Evolutionary conservation across 192 early-diverging fungal species (phyloP).

Genomic region (Entomortierella chlamydospora): DNA sequence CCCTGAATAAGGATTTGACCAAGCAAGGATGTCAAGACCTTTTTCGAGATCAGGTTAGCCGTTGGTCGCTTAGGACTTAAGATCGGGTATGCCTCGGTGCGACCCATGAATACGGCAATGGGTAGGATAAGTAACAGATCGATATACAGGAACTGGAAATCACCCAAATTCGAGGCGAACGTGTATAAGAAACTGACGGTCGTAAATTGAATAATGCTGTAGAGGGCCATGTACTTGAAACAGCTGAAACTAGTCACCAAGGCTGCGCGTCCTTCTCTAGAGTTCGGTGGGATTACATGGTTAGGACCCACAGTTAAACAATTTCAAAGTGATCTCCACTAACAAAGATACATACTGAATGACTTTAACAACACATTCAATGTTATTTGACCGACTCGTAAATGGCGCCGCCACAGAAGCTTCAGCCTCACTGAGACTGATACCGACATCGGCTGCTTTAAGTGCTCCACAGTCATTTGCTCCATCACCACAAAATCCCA

Average conservation of each 20-base stretch:
- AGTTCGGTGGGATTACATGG: not conserved
- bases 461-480: slow-evolving; percentile 99
- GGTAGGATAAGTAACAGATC: slow-evolving; percentile 93
- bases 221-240: slow-evolving; percentile 99
- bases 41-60: slow-evolving; percentile 88
- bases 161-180: slow-evolving; percentile 88
- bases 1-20: slow-evolving; percentile 90
- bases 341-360: slow-evolving; percentile 65
- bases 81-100: slow-evolving; percentile 80
- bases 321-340: not conserved
- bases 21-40: slow-evolving; percentile 91
- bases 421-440: slow-evolving; percentile 97
- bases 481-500: slow-evolving; percentile 98
- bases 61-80: slow-evolving; percentile 89
- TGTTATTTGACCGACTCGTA: slow-evolving; percentile 91
- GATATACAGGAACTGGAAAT: slow-evolving; percentile 97
- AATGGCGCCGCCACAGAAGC: slow-evolving; percentile 98
- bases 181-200: slow-evolving; percentile 93
- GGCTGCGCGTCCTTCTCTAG: slow-evolving; percentile 92
- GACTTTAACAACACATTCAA: slow-evolving; percentile 92
- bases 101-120: slow-evolving; percentile 90
- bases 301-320: no score
- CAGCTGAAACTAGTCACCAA: slow-evolving; percentile 97
- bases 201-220: slow-evolving; percentile 97
- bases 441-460: slow-evolving; percentile 94